Conservation (phyloP, 345 rosid species). For the Anastatica hierochuntica region DNA sequence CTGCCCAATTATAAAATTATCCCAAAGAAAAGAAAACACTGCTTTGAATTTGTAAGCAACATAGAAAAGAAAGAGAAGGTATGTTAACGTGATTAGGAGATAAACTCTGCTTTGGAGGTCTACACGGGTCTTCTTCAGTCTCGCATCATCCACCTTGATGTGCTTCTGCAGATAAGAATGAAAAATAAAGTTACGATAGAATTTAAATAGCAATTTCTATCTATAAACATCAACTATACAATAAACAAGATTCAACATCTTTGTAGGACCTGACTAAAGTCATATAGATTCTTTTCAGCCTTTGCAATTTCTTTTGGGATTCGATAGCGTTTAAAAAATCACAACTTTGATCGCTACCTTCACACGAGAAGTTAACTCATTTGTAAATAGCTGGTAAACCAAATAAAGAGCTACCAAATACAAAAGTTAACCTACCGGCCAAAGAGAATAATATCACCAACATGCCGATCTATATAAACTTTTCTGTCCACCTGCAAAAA, state of each 20-base stretch:
- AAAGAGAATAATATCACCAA: too few relatives aligned
- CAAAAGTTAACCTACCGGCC: too few relatives aligned
- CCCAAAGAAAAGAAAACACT: too few relatives aligned
- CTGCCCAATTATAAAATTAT: too few relatives aligned
- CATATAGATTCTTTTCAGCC: conserved; percentile 63
- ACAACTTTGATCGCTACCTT: conserved; percentile 39
- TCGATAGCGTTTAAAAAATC: background rate
- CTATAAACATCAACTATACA: conserved; percentile 1
- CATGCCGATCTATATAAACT: too few relatives aligned
- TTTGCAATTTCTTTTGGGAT: conserved; percentile 44
- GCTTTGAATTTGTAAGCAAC: too few relatives aligned
- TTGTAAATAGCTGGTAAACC: conserved; percentile 67
- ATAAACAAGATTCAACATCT: conserved; percentile 12
- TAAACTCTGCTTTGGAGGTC: conserved; percentile 83
- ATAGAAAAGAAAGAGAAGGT: too few relatives aligned
- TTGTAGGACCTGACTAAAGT: conserved; percentile 61
- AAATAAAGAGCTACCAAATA: too few relatives aligned
- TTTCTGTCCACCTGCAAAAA: too few relatives aligned
- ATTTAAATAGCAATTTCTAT: background rate
- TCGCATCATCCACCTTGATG: conserved; percentile 51
- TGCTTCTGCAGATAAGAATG: conserved; percentile 52
- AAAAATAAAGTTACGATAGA: conserved; percentile 12
- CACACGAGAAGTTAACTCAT: conserved; percentile 58
- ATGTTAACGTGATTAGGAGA: too few relatives aligned
- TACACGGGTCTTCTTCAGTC: conserved; percentile 60